Evolutionary conservation across 2,329 filamentous ascomycete species (phyloP), one percentile per base, ranked within the genome.

Genomic region (Diaporthe citriasiana): DNA sequence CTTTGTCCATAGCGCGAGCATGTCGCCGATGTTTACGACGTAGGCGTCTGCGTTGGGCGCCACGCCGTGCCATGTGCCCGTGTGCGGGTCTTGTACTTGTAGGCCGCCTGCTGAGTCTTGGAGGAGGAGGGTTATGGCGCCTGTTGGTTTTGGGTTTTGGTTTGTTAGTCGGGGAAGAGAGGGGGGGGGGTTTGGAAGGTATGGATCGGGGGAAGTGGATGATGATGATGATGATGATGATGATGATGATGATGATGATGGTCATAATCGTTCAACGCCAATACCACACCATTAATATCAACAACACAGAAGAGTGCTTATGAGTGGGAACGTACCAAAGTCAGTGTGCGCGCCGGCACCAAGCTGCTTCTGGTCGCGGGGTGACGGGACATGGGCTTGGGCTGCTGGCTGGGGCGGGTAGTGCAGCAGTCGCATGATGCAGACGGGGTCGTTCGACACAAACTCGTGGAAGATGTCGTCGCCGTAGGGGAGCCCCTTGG

Each of bases 81-180:
- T 84, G 25, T 82, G 73, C 22, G 81, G 79, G 73, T 89, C 84
- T 70, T 86, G 83, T 4, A 90, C 87, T 76, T 91, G 84, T 2
- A 91, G 83, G 0, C 88, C 89, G 40, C 85, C 84, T 19, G 85
- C 81, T 3, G 81, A 81, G 73, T 88, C 87, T 77, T 90, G 88
- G 4, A 90, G 82, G 15, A 91, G 84, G 40, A 90, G 82, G 0
- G 89, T 90, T 57, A 90, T 85, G 60, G 85, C 85, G n/a, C 79
- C 75, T 75, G 27, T 38, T 38, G 22, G 27, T 17, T 63, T 59
- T 56, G 40, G 13, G 45, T 4, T 57, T 45, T 38, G 2, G 30
- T 27, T 42, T 27, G 27, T 71, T 40, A 25, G 50, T 22, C 3
- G 9, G 40, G 38, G n/a, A 17, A 42, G 38, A 15, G 12, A 35